Evolutionary conservation across 1,284 basidiomycete genomes (phyloP).

Genomic region (Cutaneotrichosporon sp.): DNA sequence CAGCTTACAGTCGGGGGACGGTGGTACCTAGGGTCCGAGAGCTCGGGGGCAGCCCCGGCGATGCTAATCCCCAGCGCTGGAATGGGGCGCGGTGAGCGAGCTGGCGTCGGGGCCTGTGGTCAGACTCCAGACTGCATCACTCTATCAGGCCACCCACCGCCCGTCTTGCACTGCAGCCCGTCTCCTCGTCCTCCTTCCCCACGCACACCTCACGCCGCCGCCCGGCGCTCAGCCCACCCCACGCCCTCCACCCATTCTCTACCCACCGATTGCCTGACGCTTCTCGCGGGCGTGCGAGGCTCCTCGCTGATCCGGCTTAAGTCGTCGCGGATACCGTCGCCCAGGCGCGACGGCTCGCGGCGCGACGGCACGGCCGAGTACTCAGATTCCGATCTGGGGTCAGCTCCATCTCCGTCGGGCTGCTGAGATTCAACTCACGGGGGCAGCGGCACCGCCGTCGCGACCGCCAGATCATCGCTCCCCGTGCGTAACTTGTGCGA

Average conservation of each 20-base stretch:
- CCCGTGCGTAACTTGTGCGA: not conserved
- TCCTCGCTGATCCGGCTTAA: slow-evolving; percentile 4
- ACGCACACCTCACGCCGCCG: not conserved
- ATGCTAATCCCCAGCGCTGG: not conserved
- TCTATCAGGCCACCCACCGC: not conserved
- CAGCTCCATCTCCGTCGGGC: not conserved
- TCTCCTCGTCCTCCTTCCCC: not conserved
- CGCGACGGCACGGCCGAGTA: not conserved
- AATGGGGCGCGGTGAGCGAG: not conserved
- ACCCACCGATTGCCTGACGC: not conserved
- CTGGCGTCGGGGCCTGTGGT: not conserved
- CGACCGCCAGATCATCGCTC: not conserved
- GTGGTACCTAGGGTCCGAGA: not conserved
- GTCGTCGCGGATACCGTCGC: not conserved
- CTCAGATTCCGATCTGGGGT: not conserved
- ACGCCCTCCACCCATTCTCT: not conserved
- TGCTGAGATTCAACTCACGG: not conserved
- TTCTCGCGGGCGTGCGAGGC: not conserved
- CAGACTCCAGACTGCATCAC: not conserved
- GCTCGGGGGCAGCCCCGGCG: not conserved
- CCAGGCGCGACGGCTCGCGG: not conserved
- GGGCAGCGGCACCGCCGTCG: not conserved
- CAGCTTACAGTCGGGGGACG: not conserved
- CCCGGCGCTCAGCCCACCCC: not conserved
- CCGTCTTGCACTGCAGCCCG: not conserved